These are phyloP conservation scores for Cutaneotrichosporon sp. DNA, from an alignment of 1,284 basidiomycete genomes.

Conservation along the genomic window DNA sequence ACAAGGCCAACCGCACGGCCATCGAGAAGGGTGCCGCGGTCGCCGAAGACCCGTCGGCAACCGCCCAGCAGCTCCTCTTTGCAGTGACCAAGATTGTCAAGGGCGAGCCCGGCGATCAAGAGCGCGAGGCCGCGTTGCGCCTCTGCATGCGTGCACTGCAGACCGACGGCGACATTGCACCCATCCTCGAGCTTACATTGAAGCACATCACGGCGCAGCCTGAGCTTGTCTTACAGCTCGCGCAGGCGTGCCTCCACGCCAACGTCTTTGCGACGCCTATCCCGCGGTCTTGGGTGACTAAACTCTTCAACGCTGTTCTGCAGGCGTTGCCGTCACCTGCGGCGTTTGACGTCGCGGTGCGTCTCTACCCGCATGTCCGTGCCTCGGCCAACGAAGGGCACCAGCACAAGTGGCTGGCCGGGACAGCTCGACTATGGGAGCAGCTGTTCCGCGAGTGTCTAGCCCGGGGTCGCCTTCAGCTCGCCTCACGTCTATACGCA, in stretches of 20 bases:
- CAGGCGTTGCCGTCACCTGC: constrained; percentile 5
- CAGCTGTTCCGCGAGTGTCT: constrained; percentile 19
- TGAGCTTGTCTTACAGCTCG: not conserved
- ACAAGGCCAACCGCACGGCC: constrained; percentile 1
- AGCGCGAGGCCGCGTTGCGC: constrained; percentile 9
- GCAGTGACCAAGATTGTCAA: not conserved
- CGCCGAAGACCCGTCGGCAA: not conserved
- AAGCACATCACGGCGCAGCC: not conserved
- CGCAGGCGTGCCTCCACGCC: not conserved
- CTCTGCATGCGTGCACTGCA: constrained; percentile 11
- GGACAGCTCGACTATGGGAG: constrained; percentile 14
- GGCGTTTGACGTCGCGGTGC: constrained; percentile 19
- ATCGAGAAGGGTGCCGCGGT: not conserved
- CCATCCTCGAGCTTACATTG: not conserved
- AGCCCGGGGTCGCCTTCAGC: constrained; percentile 21
- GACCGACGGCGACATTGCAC: constrained; percentile 3
- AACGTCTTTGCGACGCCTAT: not conserved
- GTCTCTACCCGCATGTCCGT: constrained; percentile 18
- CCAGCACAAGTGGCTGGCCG: not conserved
- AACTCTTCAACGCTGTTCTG: not conserved
- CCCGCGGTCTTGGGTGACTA: not conserved
- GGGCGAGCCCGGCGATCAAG: not conserved
- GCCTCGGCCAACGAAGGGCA: not conserved
- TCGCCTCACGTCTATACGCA: constrained; percentile 38
- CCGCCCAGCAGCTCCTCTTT: not conserved